Evolutionary conservation across 2,329 filamentous ascomycete genomes (phyloP), one percentile per base, ranked within the genome.

Genomic region (Plectosphaerella plurivora): DNA sequence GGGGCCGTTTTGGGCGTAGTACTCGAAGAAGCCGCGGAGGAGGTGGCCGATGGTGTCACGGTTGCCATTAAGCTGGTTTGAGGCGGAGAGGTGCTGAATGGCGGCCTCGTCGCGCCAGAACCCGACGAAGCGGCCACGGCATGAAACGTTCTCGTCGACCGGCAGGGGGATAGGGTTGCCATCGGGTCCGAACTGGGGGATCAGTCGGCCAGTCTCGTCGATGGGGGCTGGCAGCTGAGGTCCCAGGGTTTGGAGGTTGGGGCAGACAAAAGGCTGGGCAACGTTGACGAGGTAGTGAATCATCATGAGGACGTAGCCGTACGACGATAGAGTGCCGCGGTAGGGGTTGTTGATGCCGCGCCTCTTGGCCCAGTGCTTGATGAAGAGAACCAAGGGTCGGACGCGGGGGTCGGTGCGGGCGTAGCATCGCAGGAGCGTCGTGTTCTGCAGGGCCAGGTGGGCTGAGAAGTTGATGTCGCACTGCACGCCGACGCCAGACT

Each of bases 391-490:
- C 72, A 96, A 82, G 2, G 85, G 83, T 20, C 83, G 81, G 5
- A 96, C 89, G 11, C 92, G 85, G 5, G 81, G 72, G 64, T 97
- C 92, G 18, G 87, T 89, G 51, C 83, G 80, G 2, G 88, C 87
- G 69, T 97, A 97, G 67, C 89, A 93, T 39, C 88, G 84, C 28
- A 97, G 79, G 39, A 97, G 81, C 35, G 83, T 73, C 0, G 91
- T 95, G 66, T 96, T 96, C 58, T 94, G 87, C 3, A 96, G 75
- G 2, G 87, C 91, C 3, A 96, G 80, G 45, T 89, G 84, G 16
- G 91, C 91, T 2, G 88, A 88, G 65, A 96, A 96, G 68, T 96
- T 96, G 75, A 97, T 90, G 64, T 96, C 91, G 65, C 89, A 94
- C 65, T 92, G 89, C 14, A 93, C 88, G n/a, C 91, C 91, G 25